A percentile compares a stretch with the other conserved stretches of the same genome.
Evolutionary conservation across 768 basidiomycete species (phyloP).

Genomic region (Mycena polygramma): DNA sequence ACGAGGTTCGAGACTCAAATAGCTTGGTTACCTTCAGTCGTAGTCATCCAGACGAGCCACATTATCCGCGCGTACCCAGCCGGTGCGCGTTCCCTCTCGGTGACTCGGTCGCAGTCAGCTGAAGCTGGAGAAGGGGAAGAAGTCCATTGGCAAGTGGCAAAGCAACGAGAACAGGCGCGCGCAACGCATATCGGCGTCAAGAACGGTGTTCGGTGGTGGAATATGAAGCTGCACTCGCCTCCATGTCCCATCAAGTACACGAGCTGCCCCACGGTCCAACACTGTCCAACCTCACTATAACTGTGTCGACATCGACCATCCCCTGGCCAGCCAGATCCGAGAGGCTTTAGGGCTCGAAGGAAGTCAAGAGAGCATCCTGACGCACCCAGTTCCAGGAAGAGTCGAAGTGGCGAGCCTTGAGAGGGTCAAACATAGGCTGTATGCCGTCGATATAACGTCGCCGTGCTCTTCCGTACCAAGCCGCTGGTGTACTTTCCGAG

Average conservation of each 20-base stretch:
- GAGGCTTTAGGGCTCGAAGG: slow-evolving; percentile 84
- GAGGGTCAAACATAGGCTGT: slow-evolving; percentile 92
- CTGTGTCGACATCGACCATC: slow-evolving; percentile 95
- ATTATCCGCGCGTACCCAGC: too few species aligned
- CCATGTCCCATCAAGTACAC: slow-evolving; percentile 99
- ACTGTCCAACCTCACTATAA: slow-evolving; percentile 95
- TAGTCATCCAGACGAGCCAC: too few species aligned
- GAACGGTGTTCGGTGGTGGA: too few species aligned
- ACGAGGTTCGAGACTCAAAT: too few species aligned
- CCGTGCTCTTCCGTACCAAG: slow-evolving; percentile 92
- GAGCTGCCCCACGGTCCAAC: slow-evolving; percentile 99
- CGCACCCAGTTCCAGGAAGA: slow-evolving; percentile 99
- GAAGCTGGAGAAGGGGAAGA: too few species aligned
- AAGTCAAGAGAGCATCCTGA: slow-evolving; percentile 96
- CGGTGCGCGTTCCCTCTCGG: too few species aligned
- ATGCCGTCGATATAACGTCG: slow-evolving; percentile 95
- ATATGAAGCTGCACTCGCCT: too few species aligned
- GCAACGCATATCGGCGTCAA: too few species aligned
- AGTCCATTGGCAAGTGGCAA: too few species aligned
- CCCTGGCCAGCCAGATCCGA: slow-evolving; percentile 82
- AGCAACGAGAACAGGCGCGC: too few species aligned
- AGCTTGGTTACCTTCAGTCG: too few species aligned
- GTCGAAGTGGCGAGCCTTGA: slow-evolving; percentile 98
- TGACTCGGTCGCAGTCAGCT: too few species aligned
- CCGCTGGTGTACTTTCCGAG: slow-evolving; percentile 96